Conservation (phyloP, 2,329 filamentous ascomycete species). For the Aspergillus pseudoterreus region DNA sequence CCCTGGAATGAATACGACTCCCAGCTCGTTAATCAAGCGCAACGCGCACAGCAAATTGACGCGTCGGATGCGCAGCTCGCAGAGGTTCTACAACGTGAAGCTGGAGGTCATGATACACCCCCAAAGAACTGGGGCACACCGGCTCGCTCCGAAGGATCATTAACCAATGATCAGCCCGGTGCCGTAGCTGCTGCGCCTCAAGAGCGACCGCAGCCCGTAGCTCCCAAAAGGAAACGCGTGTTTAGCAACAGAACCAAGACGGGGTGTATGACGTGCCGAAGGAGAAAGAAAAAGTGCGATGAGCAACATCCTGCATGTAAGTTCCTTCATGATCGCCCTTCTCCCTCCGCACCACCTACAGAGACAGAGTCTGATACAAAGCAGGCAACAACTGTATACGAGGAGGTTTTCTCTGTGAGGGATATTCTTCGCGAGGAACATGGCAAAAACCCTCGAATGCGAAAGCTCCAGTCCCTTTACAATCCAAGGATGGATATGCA, state of each 20-base stretch:
- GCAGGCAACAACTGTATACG: constrained; percentile 83
- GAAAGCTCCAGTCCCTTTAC: constrained; percentile 67
- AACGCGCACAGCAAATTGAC: constrained; percentile 43
- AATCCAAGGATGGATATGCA: constrained; percentile 69
- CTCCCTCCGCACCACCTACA: not conserved
- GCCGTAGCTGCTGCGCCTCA: constrained; percentile 29
- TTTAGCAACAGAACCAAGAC: constrained; percentile 97
- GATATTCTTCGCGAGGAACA: constrained; percentile 75
- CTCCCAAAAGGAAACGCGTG: constrained; percentile 47
- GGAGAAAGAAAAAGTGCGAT: constrained; percentile 96
- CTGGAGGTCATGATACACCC: constrained; percentile 38
- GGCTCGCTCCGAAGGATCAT: constrained; percentile 36
- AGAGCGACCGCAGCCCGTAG: constrained; percentile 35
- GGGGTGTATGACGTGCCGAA: constrained; percentile 86
- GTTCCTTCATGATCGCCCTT: constrained; percentile 29
- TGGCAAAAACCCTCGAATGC: constrained; percentile 76
- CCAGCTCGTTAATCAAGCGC: constrained; percentile 44
- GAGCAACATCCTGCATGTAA: constrained; percentile 89
- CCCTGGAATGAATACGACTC: constrained; percentile 39
- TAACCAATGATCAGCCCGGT: constrained; percentile 31
- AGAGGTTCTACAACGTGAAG: constrained; percentile 51
- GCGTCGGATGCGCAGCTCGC: constrained; percentile 50
- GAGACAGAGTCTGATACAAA: constrained; percentile 6
- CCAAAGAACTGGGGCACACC: constrained; percentile 28
- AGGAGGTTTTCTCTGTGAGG: constrained; percentile 85